A percentile compares a stretch with the other conserved stretches of the same genome.
Evolutionary conservation across 768 basidiomycete genomes (phyloP).

Genomic region (Mycena latifolia): DNA sequence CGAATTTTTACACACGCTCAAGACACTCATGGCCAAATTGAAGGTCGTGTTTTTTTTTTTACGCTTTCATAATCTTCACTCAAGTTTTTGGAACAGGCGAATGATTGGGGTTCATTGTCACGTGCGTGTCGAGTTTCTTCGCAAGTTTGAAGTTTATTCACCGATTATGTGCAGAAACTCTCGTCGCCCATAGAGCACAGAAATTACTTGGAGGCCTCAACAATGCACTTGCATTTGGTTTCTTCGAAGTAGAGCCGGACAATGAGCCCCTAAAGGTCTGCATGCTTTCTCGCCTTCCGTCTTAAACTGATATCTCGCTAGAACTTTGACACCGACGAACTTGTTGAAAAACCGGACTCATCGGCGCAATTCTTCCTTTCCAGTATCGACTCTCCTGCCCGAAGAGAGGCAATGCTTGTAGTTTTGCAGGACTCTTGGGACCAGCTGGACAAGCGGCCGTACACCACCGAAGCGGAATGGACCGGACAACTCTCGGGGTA

Average conservation of each 20-base stretch:
- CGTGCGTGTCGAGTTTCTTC: constrained; percentile 58
- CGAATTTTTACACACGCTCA: constrained; percentile 68
- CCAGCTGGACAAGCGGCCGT: constrained; percentile 45
- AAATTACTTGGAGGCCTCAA: constrained; percentile 55
- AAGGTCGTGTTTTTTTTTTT: constrained; percentile 56
- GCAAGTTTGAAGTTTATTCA: background rate
- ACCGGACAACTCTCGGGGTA: constrained; percentile 49
- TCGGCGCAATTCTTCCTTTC: constrained; percentile 48
- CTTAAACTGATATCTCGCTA: constrained; percentile 36
- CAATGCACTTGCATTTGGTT: constrained; percentile 62
- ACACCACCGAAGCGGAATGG: constrained; percentile 57
- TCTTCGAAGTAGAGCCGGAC: constrained; percentile 58
- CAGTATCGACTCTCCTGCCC: constrained; percentile 11
- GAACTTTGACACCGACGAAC: constrained; percentile 66
- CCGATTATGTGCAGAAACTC: constrained; percentile 51
- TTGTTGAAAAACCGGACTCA: constrained; percentile 54
- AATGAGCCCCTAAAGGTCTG: constrained; percentile 64
- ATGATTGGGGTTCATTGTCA: constrained; percentile 75
- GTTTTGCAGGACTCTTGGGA: constrained; percentile 46
- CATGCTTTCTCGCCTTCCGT: background rate
- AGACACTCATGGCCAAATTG: constrained; percentile 76
- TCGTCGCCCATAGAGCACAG: constrained; percentile 62
- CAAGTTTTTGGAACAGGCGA: constrained; percentile 53
- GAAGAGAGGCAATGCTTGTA: constrained; percentile 42
- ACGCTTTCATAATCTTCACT: background rate